Evolutionary conservation across 1,284 basidiomycete species (phyloP).

Genomic region (Stereum hirsutum): DNA sequence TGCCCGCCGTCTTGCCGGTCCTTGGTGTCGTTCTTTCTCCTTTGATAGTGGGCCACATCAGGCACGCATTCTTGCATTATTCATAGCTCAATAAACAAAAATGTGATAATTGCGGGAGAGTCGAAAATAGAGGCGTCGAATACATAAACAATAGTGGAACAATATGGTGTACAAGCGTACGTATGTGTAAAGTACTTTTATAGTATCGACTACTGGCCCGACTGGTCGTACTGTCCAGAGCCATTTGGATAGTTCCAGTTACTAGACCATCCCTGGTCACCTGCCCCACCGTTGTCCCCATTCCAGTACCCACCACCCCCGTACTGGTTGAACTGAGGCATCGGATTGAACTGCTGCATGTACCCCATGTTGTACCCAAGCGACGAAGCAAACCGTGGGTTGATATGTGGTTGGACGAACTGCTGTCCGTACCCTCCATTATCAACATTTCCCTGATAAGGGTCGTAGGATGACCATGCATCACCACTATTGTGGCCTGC

Average conservation of each 20-base stretch:
- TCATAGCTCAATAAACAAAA: too few species aligned
- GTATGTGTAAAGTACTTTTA: too few species aligned
- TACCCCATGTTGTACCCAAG: constrained; percentile 35
- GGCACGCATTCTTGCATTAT: too few species aligned
- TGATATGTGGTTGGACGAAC: constrained; percentile 72
- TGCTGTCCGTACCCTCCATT: constrained; percentile 1
- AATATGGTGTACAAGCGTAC: too few species aligned
- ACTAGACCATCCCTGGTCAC: background rate
- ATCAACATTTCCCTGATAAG: constrained; percentile 8
- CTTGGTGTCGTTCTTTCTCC: background rate
- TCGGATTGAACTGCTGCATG: constrained; percentile 13
- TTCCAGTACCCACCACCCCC: background rate
- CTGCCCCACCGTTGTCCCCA: constrained; percentile 1
- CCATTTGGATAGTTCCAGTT: constrained; percentile 1
- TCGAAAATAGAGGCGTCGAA: too few species aligned
- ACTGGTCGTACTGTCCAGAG: too few species aligned
- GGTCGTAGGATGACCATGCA: constrained; percentile 16
- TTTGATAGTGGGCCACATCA: too few species aligned
- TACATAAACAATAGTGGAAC: too few species aligned
- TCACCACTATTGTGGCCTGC: constrained; percentile 15
- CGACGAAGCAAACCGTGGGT: constrained; percentile 57
- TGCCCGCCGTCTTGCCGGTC: too few species aligned
- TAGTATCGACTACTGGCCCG: too few species aligned
- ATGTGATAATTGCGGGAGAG: too few species aligned
- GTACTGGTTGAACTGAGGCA: constrained; percentile 5